Base-by-base conservation (phyloP, 2,329 filamentous ascomycete species). In the Cucurbitaria berberidis region DNA sequence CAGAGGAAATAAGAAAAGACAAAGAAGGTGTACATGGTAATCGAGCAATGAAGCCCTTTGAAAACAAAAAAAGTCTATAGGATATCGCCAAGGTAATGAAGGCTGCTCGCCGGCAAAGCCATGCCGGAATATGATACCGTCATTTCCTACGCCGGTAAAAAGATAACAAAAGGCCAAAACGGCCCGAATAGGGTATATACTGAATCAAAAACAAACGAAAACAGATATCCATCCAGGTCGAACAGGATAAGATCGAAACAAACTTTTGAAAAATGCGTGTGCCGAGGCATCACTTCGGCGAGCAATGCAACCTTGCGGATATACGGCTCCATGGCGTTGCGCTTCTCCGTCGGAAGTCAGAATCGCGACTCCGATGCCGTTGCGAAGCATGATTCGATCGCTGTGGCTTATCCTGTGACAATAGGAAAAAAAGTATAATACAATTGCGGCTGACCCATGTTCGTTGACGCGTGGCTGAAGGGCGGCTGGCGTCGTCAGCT, bases 31-130 rank as follows among this genome's bases (percentile, higher is more conserved):
- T 52, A 50, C 49, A 58, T 36, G 48, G 48, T 45, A 38, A 59
- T 48, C 38, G 59, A 64, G 57, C 67, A 62, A 51, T 50, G 63
- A 67, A 65, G 60, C 60, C 58, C 65, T 38, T 34, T 47, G 45
- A 48, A 60, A 48, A n/a, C n/a, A 48, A 59, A 64, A 53, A 55
- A 63, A 67, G 57, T 65, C 67, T 68, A 70, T 64, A 50, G 63
- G 65, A 68, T 70, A 70, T 70, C 64, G 63, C 64, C 49, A 56
- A 60, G 56, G 51, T 55, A 40, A 55, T 62, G 53, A 38, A 51
- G 48, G 58, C 48, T 64, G 62, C 63, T 43, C 62, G 54, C 53
- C 63, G 54, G 59, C 57, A 57, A n/a, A 49, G 54, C 53, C 27
- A 49, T 54, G 43, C 43, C n/a, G n/a, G 45, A 35, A 45, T 38